Evolutionary conservation across 129 eudicot species (phyloP).

Genomic region (Flaveria brownii): DNA sequence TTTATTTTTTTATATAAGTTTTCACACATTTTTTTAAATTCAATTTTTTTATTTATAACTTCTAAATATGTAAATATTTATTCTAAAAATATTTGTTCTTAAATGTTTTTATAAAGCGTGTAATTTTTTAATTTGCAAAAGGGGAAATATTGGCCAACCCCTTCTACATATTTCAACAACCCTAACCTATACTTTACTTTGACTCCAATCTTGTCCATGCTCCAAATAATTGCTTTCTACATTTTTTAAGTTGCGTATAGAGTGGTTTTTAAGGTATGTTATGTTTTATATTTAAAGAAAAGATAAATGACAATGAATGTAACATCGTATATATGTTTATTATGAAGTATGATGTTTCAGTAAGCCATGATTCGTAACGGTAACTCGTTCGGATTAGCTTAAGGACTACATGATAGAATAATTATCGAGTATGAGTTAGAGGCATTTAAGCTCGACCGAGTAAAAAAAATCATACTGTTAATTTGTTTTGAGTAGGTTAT

Average conservation of each 20-base stretch:
- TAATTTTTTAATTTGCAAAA: neutral
- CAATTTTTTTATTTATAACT: neutral
- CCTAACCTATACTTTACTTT: constrained; percentile 41
- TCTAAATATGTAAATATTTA: neutral
- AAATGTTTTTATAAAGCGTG: neutral
- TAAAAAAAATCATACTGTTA: too few relatives aligned
- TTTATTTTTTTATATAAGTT: neutral
- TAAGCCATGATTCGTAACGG: neutral
- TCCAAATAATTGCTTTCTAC: constrained; percentile 19
- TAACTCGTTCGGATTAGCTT: too few relatives aligned
- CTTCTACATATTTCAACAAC: constrained; percentile 26
- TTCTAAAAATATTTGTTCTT: neutral
- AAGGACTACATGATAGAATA: too few relatives aligned
- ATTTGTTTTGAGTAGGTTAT: too few relatives aligned
- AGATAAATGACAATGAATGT: neutral
- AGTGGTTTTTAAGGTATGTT: neutral
- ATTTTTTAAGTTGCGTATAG: neutral
- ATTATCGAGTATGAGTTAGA: too few relatives aligned
- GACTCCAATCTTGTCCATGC: constrained; percentile 37
- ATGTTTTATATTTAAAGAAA: neutral
- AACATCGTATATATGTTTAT: too few relatives aligned
- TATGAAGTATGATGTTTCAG: neutral
- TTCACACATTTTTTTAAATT: neutral
- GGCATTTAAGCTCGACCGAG: too few relatives aligned
- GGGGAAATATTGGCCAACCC: constrained; percentile 37